Percentiles rank a stretch among this genome's conserved stretches.
phyloP scores from a whole-genome alignment of 441 rosid genomes.

The Melastoma candidum region DNA sequence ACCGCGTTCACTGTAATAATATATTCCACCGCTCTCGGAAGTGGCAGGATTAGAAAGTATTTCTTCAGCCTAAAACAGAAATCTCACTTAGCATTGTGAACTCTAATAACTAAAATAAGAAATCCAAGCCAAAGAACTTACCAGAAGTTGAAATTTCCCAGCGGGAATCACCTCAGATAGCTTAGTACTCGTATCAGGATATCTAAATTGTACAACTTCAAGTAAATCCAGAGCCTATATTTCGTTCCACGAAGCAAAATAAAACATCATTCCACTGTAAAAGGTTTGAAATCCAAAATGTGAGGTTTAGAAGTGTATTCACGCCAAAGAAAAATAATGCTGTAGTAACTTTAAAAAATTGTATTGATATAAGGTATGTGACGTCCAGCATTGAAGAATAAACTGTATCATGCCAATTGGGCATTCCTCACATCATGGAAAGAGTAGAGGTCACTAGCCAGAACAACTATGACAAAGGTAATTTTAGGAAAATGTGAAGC shows the following conservation, averaged over 20 bases:
- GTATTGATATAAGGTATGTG: too few species aligned
- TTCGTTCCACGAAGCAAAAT: background rate
- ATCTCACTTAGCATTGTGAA: conserved; percentile 9
- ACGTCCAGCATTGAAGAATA: too few species aligned
- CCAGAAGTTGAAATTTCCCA: conserved; percentile 66
- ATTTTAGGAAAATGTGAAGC: too few species aligned
- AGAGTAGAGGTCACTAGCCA: too few species aligned
- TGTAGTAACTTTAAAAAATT: too few species aligned
- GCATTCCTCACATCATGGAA: too few species aligned
- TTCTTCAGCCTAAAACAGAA: conserved; percentile 58
- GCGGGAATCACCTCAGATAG: conserved; percentile 62
- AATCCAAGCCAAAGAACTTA: conserved; percentile 23
- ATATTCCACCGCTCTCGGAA: conserved; percentile 72
- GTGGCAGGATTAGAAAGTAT: conserved; percentile 61
- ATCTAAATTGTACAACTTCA: conserved; percentile 78
- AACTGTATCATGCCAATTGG: too few species aligned
- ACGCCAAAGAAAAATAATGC: too few species aligned
- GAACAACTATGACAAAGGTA: too few species aligned
- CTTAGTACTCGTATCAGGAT: conserved; percentile 71
- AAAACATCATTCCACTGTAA: too few species aligned
- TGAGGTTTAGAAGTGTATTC: too few species aligned
- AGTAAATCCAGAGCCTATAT: conserved; percentile 78
- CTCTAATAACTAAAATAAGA: conserved; percentile 1
- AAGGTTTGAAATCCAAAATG: too few species aligned
- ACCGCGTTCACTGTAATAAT: conserved; percentile 89